phyloP scores from a whole-genome alignment of 176 grass and related monocot genomes.

The Oryza coarctata region DNA sequence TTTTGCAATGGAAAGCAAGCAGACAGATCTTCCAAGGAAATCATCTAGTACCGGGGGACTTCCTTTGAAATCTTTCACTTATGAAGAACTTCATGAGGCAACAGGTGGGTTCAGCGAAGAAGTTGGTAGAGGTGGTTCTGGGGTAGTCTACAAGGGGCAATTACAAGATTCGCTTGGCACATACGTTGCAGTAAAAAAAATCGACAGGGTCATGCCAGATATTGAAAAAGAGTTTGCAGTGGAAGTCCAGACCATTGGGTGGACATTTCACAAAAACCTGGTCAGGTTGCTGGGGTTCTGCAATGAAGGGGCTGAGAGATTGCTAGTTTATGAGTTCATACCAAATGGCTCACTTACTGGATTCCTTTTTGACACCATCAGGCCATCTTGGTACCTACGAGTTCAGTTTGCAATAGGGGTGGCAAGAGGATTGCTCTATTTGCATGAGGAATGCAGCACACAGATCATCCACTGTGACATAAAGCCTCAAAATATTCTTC shows the following conservation, averaged over 20 bases:
- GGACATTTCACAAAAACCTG: constrained; percentile 46
- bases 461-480: constrained; percentile 59
- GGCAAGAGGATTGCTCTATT: constrained; percentile 35
- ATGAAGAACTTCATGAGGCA: constrained; percentile 41
- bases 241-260: constrained; percentile 23
- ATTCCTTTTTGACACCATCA: constrained; percentile 8
- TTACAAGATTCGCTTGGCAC: not conserved
- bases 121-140: constrained; percentile 43
- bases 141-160: constrained; percentile 40
- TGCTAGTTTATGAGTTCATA: constrained; percentile 56
- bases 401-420: constrained; percentile 35
- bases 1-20: not conserved
- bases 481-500: constrained; percentile 54
- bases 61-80: constrained; percentile 38
- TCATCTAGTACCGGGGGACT: not conserved
- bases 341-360: constrained; percentile 29
- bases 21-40: not conserved
- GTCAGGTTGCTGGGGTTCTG: constrained; percentile 41
- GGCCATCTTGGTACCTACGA: constrained; percentile 25
- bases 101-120: constrained; percentile 46
- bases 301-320: constrained; percentile 22
- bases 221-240: constrained; percentile 38
- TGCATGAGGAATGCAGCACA: constrained; percentile 43
- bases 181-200: constrained; percentile 42
- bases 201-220: constrained; percentile 19